phyloP scores from a whole-genome alignment of 2,329 filamentous ascomycete species.

The Akanthomyces muscarius region DNA sequence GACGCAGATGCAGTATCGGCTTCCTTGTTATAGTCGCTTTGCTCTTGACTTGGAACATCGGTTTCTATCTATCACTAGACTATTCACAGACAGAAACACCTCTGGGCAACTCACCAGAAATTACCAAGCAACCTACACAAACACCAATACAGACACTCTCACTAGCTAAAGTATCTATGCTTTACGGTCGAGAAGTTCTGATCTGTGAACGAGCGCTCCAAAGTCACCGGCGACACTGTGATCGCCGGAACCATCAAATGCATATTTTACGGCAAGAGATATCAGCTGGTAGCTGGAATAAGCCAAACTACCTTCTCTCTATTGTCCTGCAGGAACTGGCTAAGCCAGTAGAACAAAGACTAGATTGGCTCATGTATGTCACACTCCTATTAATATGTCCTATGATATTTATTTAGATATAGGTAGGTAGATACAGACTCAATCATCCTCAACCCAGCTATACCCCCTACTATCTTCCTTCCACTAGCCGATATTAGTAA shows the following conservation, averaged over 20 bases:
- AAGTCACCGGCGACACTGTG: too few relatives aligned
- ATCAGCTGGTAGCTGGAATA: constrained; percentile 1
- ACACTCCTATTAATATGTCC: too few relatives aligned
- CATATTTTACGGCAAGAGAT: constrained; percentile 2
- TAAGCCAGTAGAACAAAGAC: constrained; percentile 1
- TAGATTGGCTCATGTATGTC: not conserved
- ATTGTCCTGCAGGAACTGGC: constrained; percentile 6
- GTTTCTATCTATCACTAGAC: not conserved
- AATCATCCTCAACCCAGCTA: too few relatives aligned
- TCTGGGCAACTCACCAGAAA: not conserved
- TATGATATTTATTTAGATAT: too few relatives aligned
- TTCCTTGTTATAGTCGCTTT: not conserved
- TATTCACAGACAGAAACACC: not conserved
- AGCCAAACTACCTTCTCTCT: constrained; percentile 6
- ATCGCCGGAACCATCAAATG: not conserved
- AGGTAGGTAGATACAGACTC: too few relatives aligned
- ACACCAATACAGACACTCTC: not conserved
- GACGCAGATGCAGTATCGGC: not conserved
- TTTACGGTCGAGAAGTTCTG: too few relatives aligned
- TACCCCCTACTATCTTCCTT: too few relatives aligned
- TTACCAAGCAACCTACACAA: not conserved
- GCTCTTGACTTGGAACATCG: constrained; percentile 2
- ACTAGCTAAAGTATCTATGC: not conserved
- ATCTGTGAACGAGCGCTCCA: too few relatives aligned
- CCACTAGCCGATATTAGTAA: not conserved